Evolutionary conservation across 2,329 filamentous ascomycete species (phyloP).

Genomic region (Colletotrichum phormii): DNA sequence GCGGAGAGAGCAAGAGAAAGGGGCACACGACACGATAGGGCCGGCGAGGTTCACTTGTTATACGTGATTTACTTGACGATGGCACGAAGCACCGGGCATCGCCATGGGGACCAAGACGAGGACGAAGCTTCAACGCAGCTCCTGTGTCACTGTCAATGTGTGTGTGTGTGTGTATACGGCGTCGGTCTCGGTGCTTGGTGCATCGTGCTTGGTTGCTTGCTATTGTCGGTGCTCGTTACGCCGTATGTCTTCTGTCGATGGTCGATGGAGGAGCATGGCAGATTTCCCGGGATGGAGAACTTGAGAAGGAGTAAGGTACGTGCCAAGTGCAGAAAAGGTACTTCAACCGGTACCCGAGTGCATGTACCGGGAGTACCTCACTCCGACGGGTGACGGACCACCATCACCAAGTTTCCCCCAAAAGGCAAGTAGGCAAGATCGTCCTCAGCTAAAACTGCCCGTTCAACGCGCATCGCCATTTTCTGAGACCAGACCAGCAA

Average conservation of each 20-base stretch:
- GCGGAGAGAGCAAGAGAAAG: slow-evolving; percentile 2
- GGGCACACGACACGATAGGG: background rate
- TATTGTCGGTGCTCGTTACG: background rate
- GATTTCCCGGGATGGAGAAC: background rate
- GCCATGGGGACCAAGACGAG: background rate
- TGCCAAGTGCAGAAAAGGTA: slow-evolving; percentile 10
- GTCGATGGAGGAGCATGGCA: background rate
- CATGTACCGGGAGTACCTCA: slow-evolving; percentile 23
- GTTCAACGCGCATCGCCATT: slow-evolving; percentile 14
- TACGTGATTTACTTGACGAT: slow-evolving; percentile 15
- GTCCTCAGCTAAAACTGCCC: slow-evolving; percentile 20
- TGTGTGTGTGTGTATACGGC: background rate
- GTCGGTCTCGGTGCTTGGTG: background rate
- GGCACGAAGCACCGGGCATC: background rate
- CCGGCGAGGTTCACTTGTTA: slow-evolving; percentile 20
- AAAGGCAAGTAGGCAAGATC: background rate
- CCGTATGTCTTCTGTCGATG: background rate
- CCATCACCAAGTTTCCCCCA: background rate
- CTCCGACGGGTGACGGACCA: slow-evolving; percentile 21
- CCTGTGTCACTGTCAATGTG: no score
- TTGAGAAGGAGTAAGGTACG: background rate
- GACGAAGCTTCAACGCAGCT: background rate
- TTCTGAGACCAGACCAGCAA: slow-evolving; percentile 21
- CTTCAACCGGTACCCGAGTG: slow-evolving; percentile 3
- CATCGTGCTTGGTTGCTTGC: background rate